These are phyloP conservation scores for Cruciata laevipes DNA, from an alignment of 257 asterid species.

Conservation along the genomic window DNA sequence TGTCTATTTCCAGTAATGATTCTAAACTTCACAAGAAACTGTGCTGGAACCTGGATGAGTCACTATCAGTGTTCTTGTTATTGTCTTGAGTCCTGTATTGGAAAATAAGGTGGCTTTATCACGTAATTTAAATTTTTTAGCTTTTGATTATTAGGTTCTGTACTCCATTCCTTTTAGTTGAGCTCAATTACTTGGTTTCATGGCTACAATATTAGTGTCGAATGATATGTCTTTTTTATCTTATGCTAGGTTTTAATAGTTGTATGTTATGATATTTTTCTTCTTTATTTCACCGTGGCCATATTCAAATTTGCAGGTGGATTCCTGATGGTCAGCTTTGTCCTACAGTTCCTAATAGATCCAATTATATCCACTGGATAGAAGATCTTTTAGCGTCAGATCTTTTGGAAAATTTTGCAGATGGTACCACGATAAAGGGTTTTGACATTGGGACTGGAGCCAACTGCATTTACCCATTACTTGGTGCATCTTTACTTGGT, in stretches of 20 bases:
- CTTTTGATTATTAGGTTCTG: not conserved
- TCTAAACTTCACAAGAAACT: not conserved
- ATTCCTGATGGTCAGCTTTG: conserved; percentile 98
- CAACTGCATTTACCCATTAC: conserved; percentile 95
- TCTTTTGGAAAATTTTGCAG: conserved; percentile 27
- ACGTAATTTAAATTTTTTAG: not conserved
- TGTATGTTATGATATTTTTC: not conserved
- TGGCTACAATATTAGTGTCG: not conserved
- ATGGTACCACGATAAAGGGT: conserved; percentile 40
- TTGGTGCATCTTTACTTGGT: conserved; percentile 90
- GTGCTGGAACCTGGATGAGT: not conserved
- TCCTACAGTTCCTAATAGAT: conserved; percentile 92
- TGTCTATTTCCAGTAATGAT: not conserved
- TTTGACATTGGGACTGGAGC: conserved; percentile 96
- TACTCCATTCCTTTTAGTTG: not conserved
- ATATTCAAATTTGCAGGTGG: conserved; percentile 58
- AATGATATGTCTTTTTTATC: not conserved
- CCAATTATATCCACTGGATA: conserved; percentile 92
- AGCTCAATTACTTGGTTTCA: not conserved
- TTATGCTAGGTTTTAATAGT: not conserved
- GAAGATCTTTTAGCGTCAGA: conserved; percentile 76
- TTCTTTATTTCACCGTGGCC: not conserved
- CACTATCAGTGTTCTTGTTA: not conserved
- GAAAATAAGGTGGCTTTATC: not conserved
- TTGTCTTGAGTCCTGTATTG: not conserved